Conservation (phyloP, 2,329 filamentous ascomycete species). For the Penicillium sp. region DNA sequence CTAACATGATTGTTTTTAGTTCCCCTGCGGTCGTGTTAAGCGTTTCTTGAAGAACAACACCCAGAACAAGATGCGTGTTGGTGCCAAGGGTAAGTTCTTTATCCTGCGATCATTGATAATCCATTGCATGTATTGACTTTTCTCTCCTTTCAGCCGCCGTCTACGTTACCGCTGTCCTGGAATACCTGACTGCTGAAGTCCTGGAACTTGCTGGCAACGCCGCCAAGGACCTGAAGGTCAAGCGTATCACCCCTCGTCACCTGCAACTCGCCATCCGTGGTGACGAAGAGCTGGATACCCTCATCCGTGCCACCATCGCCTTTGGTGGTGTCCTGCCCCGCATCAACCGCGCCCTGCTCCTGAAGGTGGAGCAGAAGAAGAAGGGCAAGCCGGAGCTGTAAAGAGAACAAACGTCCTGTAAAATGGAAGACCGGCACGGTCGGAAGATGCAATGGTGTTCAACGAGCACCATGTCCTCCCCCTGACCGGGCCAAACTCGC, state of each 20-base stretch:
- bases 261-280: conserved; percentile 96
- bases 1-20: conserved; percentile 57
- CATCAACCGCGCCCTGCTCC: conserved; percentile 94
- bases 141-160: conserved; percentile 66
- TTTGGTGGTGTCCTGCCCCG: conserved; percentile 97
- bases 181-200: conserved; percentile 97
- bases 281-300: conserved; percentile 95
- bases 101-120: background rate
- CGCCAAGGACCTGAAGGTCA: conserved; percentile 99
- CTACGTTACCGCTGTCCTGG: conserved; percentile 95
- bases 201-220: conserved; percentile 97
- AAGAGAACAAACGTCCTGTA: conserved; percentile 3
- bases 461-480: background rate
- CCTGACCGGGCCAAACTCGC: conserved; percentile 8
- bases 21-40: conserved; percentile 99
- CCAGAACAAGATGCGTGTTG: conserved; percentile 99
- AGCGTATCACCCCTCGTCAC: conserved; percentile 98
- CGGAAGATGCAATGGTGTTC: background rate
- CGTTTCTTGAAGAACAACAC: conserved; percentile 99
- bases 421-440: conserved; percentile 4
- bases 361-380: conserved; percentile 99
- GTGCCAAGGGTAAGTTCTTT: conserved; percentile 67
- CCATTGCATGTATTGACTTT: conserved; percentile 14
- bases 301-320: conserved; percentile 96
- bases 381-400: conserved; percentile 60